Conservation (phyloP, 2,329 filamentous ascomycete genomes). For the Pseudopyrenochaeta lycopersici region DNA sequence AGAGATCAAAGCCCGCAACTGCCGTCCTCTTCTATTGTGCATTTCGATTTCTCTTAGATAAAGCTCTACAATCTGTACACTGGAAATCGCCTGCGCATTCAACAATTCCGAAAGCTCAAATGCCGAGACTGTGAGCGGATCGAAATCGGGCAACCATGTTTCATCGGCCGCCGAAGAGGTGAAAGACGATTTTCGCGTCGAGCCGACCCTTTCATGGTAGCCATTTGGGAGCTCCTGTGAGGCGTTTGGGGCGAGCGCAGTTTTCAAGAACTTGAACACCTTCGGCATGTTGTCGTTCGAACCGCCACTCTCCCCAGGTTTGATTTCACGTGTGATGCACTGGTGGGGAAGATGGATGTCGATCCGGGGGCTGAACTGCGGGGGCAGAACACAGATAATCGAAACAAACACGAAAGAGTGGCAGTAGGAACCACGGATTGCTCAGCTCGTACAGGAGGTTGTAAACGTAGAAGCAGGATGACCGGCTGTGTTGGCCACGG, state of each 20-base stretch:
- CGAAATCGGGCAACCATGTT: constrained; percentile 39
- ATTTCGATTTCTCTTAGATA: constrained; percentile 46
- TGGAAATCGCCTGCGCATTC: constrained; percentile 38
- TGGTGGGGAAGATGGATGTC: constrained; percentile 1
- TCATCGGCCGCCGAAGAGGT: constrained; percentile 35
- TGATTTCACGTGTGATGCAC: constrained; percentile 1
- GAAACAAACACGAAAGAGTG: background rate
- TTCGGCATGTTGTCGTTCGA: constrained; percentile 26
- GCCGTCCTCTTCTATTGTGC: constrained; percentile 46
- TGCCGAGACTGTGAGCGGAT: constrained; percentile 42
- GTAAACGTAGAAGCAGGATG: background rate
- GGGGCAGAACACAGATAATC: background rate
- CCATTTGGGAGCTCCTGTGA: constrained; percentile 28
- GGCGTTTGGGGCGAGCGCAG: constrained; percentile 37
- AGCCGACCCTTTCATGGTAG: constrained; percentile 26
- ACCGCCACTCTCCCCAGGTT: constrained; percentile 1
- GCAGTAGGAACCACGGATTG: background rate
- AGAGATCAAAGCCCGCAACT: constrained; percentile 49
- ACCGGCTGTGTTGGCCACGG: constrained; percentile 4
- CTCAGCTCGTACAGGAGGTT: background rate
- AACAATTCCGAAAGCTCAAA: constrained; percentile 44
- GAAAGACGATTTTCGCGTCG: constrained; percentile 36
- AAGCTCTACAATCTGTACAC: constrained; percentile 46
- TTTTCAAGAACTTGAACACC: constrained; percentile 37
- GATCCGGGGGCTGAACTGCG: constrained; percentile 2